phyloP scores from a whole-genome alignment of 768 basidiomycete genomes.

The Russula griseocarnosa region DNA sequence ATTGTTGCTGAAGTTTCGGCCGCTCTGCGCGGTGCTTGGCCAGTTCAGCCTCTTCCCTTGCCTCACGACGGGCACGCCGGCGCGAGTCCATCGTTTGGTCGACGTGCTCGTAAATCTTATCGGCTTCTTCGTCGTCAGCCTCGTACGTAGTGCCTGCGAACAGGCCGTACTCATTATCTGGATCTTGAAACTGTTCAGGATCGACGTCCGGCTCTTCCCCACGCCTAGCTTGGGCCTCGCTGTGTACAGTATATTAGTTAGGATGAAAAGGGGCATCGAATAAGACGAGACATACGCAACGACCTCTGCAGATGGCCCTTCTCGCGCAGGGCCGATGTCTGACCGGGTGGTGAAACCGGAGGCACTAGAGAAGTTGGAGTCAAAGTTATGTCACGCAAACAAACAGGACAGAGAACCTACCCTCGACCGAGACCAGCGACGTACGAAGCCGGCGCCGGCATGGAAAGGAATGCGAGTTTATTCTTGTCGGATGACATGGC shows the following conservation, averaged over 20 bases:
- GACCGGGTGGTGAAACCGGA: conserved; percentile 97
- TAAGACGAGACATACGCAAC: conserved; percentile 60
- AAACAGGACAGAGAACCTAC: conserved; percentile 42
- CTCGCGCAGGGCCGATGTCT: conserved; percentile 97
- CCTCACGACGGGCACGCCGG: conserved; percentile 73
- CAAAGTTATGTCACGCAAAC: neutral
- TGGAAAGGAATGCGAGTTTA: conserved; percentile 82
- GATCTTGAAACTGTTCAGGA: conserved; percentile 92
- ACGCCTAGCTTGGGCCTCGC: conserved; percentile 79
- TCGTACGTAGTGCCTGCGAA: conserved; percentile 97
- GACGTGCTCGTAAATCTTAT: conserved; percentile 90
- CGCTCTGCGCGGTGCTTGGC: conserved; percentile 78
- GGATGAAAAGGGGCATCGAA: neutral
- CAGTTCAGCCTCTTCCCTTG: conserved; percentile 66
- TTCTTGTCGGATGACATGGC: conserved; percentile 55
- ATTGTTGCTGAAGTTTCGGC: conserved; percentile 94
- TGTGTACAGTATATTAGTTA: conserved; percentile 33
- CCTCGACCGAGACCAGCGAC: conserved; percentile 98
- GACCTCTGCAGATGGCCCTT: conserved; percentile 88
- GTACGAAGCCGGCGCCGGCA: conserved; percentile 94
- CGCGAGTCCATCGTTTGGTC: conserved; percentile 88
- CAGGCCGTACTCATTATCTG: conserved; percentile 93
- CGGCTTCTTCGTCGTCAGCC: conserved; percentile 96
- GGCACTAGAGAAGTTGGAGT: conserved; percentile 49
- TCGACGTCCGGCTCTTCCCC: conserved; percentile 88